A percentile compares a stretch with the other conserved stretches of the same genome.
Evolutionary conservation across 805 yeast species (phyloP).

Genomic region (Saccharomycopsis lassenensis): DNA sequence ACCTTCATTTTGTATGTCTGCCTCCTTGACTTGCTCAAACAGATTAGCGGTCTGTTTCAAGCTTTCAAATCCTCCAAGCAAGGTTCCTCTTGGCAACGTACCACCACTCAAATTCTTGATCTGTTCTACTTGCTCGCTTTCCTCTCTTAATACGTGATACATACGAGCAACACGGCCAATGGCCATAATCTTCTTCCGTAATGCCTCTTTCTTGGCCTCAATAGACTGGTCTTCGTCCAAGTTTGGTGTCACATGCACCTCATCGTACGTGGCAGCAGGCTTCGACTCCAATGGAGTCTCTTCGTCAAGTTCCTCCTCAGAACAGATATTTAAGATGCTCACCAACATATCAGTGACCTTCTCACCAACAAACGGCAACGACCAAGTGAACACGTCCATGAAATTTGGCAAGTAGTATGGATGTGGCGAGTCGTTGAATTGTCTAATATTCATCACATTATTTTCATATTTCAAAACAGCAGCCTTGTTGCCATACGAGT

Average conservation of each 20-base stretch:
- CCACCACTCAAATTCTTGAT: conserved; percentile 66
- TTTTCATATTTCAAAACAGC: conserved; percentile 88
- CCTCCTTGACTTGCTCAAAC: conserved; percentile 74
- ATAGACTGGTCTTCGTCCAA: conserved; percentile 16
- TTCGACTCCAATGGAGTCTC: conserved; percentile 45
- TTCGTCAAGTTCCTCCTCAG: conserved; percentile 86
- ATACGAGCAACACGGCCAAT: conserved; percentile 93
- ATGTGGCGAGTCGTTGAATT: conserved; percentile 85
- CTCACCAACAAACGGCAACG: conserved; percentile 94
- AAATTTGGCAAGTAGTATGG: conserved; percentile 96
- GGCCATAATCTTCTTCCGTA: conserved; percentile 83
- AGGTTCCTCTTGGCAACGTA: conserved; percentile 74
- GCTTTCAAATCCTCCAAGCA: conserved; percentile 75
- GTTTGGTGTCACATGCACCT: conserved; percentile 16
- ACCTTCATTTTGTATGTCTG: conserved; percentile 77
- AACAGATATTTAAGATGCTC: conserved; percentile 82
- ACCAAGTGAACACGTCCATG: conserved; percentile 97
- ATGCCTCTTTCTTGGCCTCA: conserved; percentile 36
- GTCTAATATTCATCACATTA: conserved; percentile 90
- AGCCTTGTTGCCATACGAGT: conserved; percentile 87
- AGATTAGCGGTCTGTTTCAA: conserved; percentile 54
- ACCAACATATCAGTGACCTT: conserved; percentile 90
- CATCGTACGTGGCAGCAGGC: conserved; percentile 25
- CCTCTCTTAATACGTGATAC: conserved; percentile 82
- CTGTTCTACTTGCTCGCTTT: conserved; percentile 75